phyloP scores from a whole-genome alignment of 768 basidiomycete species.

The Pulveroboletus sp. region DNA sequence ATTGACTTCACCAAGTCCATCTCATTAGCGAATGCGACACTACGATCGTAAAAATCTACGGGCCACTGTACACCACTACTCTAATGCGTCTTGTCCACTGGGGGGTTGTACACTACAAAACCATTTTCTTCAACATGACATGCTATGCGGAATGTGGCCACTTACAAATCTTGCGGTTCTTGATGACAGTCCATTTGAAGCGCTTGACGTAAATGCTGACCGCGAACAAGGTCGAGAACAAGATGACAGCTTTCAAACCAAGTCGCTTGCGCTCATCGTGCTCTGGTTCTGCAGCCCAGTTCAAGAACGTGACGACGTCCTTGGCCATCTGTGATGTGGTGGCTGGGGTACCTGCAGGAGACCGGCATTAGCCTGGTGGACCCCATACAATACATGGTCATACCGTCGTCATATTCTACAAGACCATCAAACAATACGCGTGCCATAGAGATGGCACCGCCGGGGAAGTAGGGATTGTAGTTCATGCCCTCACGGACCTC shows the following conservation, averaged over 20 bases:
- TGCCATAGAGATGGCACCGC: slow-evolving; percentile 98
- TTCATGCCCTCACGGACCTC: slow-evolving; percentile 97
- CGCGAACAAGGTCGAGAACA: slow-evolving; percentile 82
- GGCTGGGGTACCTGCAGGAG: slow-evolving; percentile 78
- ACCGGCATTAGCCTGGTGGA: slow-evolving; percentile 7
- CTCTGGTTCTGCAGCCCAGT: slow-evolving; percentile 98
- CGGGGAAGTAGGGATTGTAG: slow-evolving; percentile 99
- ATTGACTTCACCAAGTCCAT: slow-evolving; percentile 3
- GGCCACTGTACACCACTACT: slow-evolving; percentile 8
- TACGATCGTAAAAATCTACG: slow-evolving; percentile 28
- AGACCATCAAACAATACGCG: slow-evolving; percentile 93
- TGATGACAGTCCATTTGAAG: slow-evolving; percentile 91
- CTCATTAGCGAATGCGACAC: slow-evolving; percentile 24
- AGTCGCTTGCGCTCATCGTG: slow-evolving; percentile 97
- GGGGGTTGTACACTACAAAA: slow-evolving; percentile 38
- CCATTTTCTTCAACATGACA: slow-evolving; percentile 4
- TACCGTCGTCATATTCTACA: slow-evolving; percentile 95
- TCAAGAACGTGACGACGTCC: slow-evolving; percentile 93
- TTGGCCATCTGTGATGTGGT: slow-evolving; percentile 99
- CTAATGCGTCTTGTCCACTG: slow-evolving; percentile 34
- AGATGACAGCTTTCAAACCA: slow-evolving; percentile 92
- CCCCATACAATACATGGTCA: slow-evolving; percentile 14
- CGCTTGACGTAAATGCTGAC: slow-evolving; percentile 88
- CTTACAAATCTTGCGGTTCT: slow-evolving; percentile 90
- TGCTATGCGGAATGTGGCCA: slow-evolving; percentile 14